Base-by-base conservation (phyloP, 305 asterid genomes). In the Fraxinus albicans region DNA sequence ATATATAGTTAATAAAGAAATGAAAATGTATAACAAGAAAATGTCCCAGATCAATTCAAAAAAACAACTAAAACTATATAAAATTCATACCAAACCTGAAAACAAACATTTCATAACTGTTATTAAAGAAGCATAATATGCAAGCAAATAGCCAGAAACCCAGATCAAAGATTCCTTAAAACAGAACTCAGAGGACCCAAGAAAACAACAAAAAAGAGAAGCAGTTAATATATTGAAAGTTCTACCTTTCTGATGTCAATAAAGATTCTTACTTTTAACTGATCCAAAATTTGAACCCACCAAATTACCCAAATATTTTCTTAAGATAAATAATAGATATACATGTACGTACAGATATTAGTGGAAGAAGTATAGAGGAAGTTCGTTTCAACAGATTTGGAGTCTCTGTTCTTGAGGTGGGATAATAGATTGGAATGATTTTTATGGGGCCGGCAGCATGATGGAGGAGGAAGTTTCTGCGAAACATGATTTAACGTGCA, bases 381-480 rank as follows among this genome's bases (percentile, higher is more conserved):
- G 10, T 42, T 38, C 13, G 3, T 3, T 73, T 25, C 35, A 40
- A 77, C 27, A 42, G 53, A 78, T 73, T 23, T 70, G 50, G 78
- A 82, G 73, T 80, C 15, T 75, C 76, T 17, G 53, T 36, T 72
- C 55, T 36, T 3, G 50, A 25, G 80, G 35, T 65, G 17, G 76
- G 53, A 3, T 3, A 15, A 77, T 21, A 12, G 55, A 78, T 9
- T 9, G 36, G 86, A 47, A 50, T 50, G 7, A 50, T 4, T 50
- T 4, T 53, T 7, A 34, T 36, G 82, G 73, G 80, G 86, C 86
- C 89, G 87, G 91, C 86, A 8, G 33, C 76, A 13, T 29, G 21
- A 69, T 4, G 74, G 77, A 76, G 31, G 78, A 79, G 83, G 96
- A 93, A 91, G 91, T 84, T 93, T 91, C 96, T 73, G 73, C 69